Conservation (phyloP, 2,329 filamentous ascomycete genomes). For the Plectosphaerella cucumerina region DNA sequence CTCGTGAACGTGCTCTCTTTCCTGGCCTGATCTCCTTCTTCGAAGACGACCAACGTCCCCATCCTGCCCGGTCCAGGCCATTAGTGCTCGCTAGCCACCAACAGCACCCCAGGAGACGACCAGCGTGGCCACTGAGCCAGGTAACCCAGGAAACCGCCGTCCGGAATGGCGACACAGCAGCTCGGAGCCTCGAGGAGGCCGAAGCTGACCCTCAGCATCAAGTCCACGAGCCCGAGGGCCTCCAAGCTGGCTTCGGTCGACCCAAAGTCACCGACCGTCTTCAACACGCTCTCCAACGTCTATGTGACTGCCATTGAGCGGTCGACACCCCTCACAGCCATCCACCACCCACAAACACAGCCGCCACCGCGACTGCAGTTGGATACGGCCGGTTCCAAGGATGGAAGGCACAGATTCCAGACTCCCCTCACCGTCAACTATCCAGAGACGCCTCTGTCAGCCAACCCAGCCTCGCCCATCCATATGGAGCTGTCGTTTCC, state of each 20-base stretch:
- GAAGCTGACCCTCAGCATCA: slow-evolving; percentile 53
- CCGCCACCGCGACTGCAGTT: slow-evolving; percentile 32
- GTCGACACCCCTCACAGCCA: slow-evolving; percentile 46
- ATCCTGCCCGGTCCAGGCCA: no score
- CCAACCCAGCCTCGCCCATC: slow-evolving; percentile 44
- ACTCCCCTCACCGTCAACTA: slow-evolving; percentile 42
- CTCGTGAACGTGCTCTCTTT: neutral
- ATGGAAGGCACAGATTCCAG: slow-evolving; percentile 27
- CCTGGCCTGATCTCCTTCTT: neutral
- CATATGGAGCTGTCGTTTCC: slow-evolving; percentile 44
- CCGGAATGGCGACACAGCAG: slow-evolving; percentile 31
- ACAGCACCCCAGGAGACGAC: no score
- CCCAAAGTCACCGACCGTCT: slow-evolving; percentile 56
- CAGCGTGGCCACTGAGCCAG: no score
- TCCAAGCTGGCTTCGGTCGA: slow-evolving; percentile 44
- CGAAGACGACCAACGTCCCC: neutral
- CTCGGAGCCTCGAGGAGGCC: slow-evolving; percentile 42
- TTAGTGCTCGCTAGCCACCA: no score
- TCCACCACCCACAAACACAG: slow-evolving; percentile 29
- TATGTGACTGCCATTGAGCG: slow-evolving; percentile 61
- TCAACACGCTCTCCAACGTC: slow-evolving; percentile 64
- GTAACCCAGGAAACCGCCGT: no score
- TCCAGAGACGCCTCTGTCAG: slow-evolving; percentile 51
- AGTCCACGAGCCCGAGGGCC: slow-evolving; percentile 34
- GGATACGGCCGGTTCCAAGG: slow-evolving; percentile 23